Evolutionary conservation across 768 basidiomycete species (phyloP).

Genomic region (Kwoniella botswanensis): DNA sequence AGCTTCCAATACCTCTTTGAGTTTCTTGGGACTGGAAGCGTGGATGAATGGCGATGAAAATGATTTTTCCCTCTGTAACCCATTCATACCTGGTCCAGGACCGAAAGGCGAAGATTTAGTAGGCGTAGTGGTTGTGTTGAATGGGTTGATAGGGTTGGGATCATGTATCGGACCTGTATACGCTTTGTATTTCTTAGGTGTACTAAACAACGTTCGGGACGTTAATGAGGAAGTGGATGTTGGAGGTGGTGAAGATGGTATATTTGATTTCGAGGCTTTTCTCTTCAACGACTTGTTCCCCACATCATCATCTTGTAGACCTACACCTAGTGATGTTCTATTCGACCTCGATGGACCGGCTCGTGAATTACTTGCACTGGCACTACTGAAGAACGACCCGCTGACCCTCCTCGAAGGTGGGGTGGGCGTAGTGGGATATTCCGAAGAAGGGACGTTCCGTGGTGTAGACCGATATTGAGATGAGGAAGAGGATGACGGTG

Average conservation of each 20-base stretch:
- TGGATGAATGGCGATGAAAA: conserved; percentile 47
- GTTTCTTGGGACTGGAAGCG: conserved; percentile 41
- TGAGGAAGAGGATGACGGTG: conserved; percentile 15
- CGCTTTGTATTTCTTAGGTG: conserved; percentile 37
- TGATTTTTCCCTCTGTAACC: conserved; percentile 13
- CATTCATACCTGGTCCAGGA: neutral
- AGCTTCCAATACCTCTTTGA: conserved; percentile 40
- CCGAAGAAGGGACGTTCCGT: conserved; percentile 18
- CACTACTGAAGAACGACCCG: conserved; percentile 1
- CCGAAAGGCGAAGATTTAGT: conserved; percentile 9
- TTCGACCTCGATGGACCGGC: conserved; percentile 16
- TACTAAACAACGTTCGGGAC: conserved; percentile 25
- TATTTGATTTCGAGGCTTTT: conserved; percentile 36
- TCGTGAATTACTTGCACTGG: conserved; percentile 2
- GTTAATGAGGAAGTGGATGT: conserved; percentile 18
- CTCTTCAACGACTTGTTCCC: conserved; percentile 26
- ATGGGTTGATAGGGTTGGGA: conserved; percentile 50
- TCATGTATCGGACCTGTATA: conserved; percentile 47
- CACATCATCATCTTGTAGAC: neutral
- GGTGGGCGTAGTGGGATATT: conserved; percentile 50
- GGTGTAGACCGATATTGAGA: conserved; percentile 35
- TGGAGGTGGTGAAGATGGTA: neutral
- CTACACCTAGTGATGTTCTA: neutral
- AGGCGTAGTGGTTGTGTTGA: conserved; percentile 23
- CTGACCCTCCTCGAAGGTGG: conserved; percentile 39